Evolutionary conservation across 495 filamentous ascomycete species (phyloP).

Genomic region (Aspergillus bertholletiae): DNA sequence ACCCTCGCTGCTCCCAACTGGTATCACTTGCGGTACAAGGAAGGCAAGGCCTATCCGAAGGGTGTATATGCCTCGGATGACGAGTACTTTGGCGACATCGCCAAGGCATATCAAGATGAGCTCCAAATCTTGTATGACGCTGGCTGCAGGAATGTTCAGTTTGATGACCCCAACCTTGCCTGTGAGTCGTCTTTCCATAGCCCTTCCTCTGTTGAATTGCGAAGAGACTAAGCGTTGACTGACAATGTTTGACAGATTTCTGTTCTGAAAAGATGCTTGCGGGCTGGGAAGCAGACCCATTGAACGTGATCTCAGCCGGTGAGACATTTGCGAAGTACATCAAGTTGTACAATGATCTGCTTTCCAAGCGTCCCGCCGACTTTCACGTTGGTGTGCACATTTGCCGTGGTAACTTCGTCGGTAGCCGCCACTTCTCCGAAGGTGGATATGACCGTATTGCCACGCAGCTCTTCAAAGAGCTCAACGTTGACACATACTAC

Average conservation of each 20-base stretch:
- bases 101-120: conserved; percentile 66
- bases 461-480: conserved; percentile 69
- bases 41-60: conserved; percentile 63
- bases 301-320: conserved; percentile 56
- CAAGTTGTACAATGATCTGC: conserved; percentile 69
- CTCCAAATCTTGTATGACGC: conserved; percentile 65
- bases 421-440: conserved; percentile 73
- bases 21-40: conserved; percentile 72
- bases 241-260: conserved; percentile 52
- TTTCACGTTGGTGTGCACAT: conserved; percentile 75
- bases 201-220: neutral
- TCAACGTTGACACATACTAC: conserved; percentile 77
- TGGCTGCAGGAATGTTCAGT: conserved; percentile 68
- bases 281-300: conserved; percentile 57
- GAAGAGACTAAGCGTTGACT: conserved; percentile 8
- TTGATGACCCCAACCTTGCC: conserved; percentile 73
- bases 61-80: conserved; percentile 62
- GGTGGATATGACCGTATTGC: conserved; percentile 80
- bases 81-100: conserved; percentile 73
- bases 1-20: conserved; percentile 71
- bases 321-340: conserved; percentile 72
- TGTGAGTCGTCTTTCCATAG: conserved; percentile 45
- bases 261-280: conserved; percentile 71
- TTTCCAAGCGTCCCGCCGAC: conserved; percentile 60
- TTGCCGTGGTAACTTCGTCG: conserved; percentile 79